A percentile compares a stretch with the other conserved stretches of the same genome.
Evolutionary conservation across 1,284 basidiomycete genomes (phyloP).

Genomic region (Tranzscheliella williamsii): DNA sequence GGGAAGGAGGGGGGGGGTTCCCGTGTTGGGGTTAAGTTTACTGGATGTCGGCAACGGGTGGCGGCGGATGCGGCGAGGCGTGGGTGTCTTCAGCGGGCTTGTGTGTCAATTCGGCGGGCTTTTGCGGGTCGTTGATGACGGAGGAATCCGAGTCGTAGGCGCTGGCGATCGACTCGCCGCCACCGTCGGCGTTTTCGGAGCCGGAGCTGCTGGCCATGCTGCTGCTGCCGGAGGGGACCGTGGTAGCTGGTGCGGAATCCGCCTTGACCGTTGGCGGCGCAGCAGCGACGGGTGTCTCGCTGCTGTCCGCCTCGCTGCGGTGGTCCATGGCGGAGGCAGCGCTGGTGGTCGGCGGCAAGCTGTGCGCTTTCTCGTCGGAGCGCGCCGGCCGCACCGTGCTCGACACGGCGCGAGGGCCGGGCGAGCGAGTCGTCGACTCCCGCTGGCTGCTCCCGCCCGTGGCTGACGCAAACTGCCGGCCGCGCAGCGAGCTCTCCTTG

Average conservation of each 20-base stretch:
- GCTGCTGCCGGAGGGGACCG: slow-evolving; percentile 7
- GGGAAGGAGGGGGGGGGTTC: too few species aligned
- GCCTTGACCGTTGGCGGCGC: not conserved
- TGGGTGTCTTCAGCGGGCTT: not conserved
- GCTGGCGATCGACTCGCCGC: slow-evolving; percentile 14
- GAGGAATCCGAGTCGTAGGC: slow-evolving; percentile 20
- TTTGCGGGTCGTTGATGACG: not conserved
- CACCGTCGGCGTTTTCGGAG: slow-evolving; percentile 4
- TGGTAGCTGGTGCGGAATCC: not conserved
- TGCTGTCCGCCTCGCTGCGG: too few species aligned
- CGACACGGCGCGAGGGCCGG: too few species aligned
- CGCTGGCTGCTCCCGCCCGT: slow-evolving; percentile 2
- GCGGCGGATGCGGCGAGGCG: too few species aligned
- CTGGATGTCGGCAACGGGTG: not conserved
- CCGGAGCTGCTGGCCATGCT: slow-evolving; percentile 20
- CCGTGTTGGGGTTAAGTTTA: not conserved
- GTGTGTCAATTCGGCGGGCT: not conserved
- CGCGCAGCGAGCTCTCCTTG: slow-evolving; percentile 22
- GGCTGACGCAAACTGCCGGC: slow-evolving; percentile 5
- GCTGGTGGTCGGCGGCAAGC: too few species aligned
- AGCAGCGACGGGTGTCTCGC: not conserved
- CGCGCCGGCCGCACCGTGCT: too few species aligned
- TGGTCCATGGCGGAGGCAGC: too few species aligned
- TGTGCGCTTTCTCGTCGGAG: too few species aligned
- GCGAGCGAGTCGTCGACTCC: slow-evolving; percentile 4